phyloP scores from a whole-genome alignment of 495 filamentous ascomycete species.

The Podospora fimiseda region DNA sequence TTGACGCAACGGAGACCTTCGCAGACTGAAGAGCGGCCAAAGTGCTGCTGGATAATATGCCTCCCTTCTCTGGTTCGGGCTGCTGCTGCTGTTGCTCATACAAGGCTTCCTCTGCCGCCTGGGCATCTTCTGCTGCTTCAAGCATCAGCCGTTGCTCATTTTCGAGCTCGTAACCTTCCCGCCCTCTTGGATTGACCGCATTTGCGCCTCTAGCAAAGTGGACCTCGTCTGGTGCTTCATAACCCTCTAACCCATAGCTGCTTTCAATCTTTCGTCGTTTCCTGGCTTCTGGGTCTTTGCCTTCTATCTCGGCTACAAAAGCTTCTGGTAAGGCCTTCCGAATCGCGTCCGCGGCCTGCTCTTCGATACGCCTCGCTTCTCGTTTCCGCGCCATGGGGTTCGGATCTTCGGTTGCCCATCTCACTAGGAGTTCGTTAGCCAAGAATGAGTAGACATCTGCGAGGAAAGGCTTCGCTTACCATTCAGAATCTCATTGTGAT shows the following conservation, averaged over 20 bases:
- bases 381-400: slow-evolving; percentile 93
- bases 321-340: slow-evolving; percentile 82
- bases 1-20: slow-evolving; percentile 44
- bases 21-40: slow-evolving; percentile 62
- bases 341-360: slow-evolving; percentile 97
- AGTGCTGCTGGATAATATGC: slow-evolving; percentile 76
- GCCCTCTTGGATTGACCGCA: slow-evolving; percentile 51
- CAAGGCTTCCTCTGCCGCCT: slow-evolving; percentile 23
- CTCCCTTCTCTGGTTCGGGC: slow-evolving; percentile 43
- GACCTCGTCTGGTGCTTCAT: slow-evolving; percentile 90
- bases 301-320: slow-evolving; percentile 91
- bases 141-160: slow-evolving; percentile 46
- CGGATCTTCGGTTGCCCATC: slow-evolving; percentile 95
- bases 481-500: slow-evolving; percentile 88
- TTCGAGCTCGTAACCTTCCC: slow-evolving; percentile 43
- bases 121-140: slow-evolving; percentile 25
- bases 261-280: slow-evolving; percentile 89
- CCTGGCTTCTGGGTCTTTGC: slow-evolving; percentile 73
- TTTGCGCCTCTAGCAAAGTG: slow-evolving; percentile 71
- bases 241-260: slow-evolving; percentile 80
- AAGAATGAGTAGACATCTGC: no score
- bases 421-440: slow-evolving; percentile 39
- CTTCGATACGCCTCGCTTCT: slow-evolving; percentile 83
- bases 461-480: no score
- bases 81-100: slow-evolving; percentile 37